phyloP scores from a whole-genome alignment of 2,329 filamentous ascomycete genomes.

The Myrmaecium sp. region DNA sequence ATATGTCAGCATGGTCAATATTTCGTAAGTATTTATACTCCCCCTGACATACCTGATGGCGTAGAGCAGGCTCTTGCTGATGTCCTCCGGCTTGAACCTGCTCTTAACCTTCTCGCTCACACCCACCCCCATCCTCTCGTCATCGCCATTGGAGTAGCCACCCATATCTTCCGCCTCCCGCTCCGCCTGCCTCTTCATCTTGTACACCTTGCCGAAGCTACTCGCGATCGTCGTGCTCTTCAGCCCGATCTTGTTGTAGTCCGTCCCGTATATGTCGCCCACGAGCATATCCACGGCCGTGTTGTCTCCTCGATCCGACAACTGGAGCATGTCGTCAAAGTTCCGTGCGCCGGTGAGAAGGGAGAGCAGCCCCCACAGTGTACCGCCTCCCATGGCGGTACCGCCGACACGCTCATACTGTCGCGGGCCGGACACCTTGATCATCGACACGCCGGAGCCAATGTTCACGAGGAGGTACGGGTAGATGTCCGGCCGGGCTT shows the following conservation, averaged over 20 bases:
- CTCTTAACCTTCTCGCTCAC: slow-evolving; percentile 19
- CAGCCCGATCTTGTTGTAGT: slow-evolving; percentile 89
- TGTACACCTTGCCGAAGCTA: slow-evolving; percentile 93
- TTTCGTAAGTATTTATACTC: slow-evolving; percentile 2
- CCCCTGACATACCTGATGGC: slow-evolving; percentile 55
- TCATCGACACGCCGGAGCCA: slow-evolving; percentile 88
- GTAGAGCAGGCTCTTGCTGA: slow-evolving; percentile 80
- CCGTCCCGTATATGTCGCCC: slow-evolving; percentile 91
- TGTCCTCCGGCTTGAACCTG: slow-evolving; percentile 64
- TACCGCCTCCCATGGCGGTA: slow-evolving; percentile 89
- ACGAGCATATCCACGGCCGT: slow-evolving; percentile 89
- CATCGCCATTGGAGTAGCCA: slow-evolving; percentile 32
- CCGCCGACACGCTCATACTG: slow-evolving; percentile 84
- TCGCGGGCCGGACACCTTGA: slow-evolving; percentile 84
- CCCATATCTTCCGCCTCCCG: slow-evolving; percentile 57
- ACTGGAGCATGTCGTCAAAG: slow-evolving; percentile 95
- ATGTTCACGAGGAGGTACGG: slow-evolving; percentile 98
- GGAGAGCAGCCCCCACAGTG: slow-evolving; percentile 85
- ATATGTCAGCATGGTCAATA: slow-evolving; percentile 13
- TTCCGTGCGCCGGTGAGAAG: slow-evolving; percentile 81
- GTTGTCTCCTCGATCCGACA: slow-evolving; percentile 86
- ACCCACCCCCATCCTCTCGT: slow-evolving; percentile 6
- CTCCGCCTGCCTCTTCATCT: slow-evolving; percentile 76
- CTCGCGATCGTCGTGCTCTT: slow-evolving; percentile 93
- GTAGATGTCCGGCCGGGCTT: slow-evolving; percentile 67